These are phyloP conservation scores for Streptanthus diversifolius DNA, from an alignment of 345 rosid genomes.

Conservation along the genomic window DNA sequence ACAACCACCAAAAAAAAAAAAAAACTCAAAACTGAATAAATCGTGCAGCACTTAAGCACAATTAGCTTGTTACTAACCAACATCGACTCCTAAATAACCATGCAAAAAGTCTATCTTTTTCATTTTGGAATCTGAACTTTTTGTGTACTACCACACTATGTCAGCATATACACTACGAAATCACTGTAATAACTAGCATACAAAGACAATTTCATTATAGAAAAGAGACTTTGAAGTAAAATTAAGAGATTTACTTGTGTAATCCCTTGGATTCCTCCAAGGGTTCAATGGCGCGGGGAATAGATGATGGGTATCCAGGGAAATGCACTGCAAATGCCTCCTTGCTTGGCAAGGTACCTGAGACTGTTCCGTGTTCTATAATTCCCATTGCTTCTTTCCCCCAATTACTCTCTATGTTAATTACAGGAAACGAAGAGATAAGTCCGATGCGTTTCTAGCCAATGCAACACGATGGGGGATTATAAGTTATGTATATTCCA, in stretches of 20 bases:
- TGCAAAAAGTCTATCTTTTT: no score
- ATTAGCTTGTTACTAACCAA: not conserved
- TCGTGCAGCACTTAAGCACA: not conserved
- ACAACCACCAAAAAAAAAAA: conserved; percentile 3
- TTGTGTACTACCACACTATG: not conserved
- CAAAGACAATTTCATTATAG: not conserved
- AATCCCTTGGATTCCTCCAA: conserved; percentile 72
- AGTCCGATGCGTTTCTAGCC: not conserved
- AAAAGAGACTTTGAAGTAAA: not conserved
- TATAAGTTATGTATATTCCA: not conserved
- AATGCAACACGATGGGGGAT: not conserved
- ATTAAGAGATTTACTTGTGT: conserved; percentile 37
- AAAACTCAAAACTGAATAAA: not conserved
- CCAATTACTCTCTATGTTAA: not conserved
- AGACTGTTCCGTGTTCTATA: conserved; percentile 58
- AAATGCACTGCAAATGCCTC: conserved; percentile 69
- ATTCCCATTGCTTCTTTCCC: conserved; percentile 47
- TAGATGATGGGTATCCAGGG: conserved; percentile 85
- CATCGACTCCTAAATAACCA: not conserved
- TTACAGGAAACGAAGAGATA: conserved; percentile 3
- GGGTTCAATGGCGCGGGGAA: conserved; percentile 69
- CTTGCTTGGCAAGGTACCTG: conserved; percentile 60
- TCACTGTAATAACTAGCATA: not conserved
- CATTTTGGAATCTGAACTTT: no score
- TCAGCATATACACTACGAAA: not conserved